These are phyloP conservation scores for Saccharata proteae DNA, from an alignment of 2,329 filamentous ascomycete species.

Conservation along the genomic window DNA sequence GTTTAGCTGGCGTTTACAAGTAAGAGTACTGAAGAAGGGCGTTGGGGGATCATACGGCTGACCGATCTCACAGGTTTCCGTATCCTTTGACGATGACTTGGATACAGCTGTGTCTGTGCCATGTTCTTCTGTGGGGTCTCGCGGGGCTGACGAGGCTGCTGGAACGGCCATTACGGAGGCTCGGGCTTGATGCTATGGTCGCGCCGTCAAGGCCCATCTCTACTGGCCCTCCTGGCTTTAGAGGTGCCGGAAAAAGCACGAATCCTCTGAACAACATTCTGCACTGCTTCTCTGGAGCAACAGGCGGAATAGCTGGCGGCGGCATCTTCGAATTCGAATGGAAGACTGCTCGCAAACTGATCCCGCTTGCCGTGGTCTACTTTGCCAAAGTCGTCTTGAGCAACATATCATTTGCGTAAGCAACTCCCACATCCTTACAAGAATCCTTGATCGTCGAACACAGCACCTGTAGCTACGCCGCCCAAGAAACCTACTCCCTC, in stretches of 20 bases:
- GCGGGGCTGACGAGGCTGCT: slow-evolving; percentile 37
- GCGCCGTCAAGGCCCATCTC: slow-evolving; percentile 28
- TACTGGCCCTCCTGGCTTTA: slow-evolving; percentile 17
- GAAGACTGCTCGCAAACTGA: slow-evolving; percentile 33
- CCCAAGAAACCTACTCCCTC: slow-evolving; percentile 40
- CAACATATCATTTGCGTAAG: slow-evolving; percentile 42
- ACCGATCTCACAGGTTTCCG: slow-evolving; percentile 32
- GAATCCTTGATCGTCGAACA: too few species aligned
- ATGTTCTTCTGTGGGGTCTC: slow-evolving; percentile 34
- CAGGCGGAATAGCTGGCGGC: slow-evolving; percentile 40
- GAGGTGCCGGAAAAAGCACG: slow-evolving; percentile 9
- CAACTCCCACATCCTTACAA: slow-evolving; percentile 5
- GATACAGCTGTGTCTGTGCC: slow-evolving; percentile 38
- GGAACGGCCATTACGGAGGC: slow-evolving; percentile 26
- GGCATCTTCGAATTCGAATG: slow-evolving; percentile 42
- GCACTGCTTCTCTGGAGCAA: slow-evolving; percentile 28
- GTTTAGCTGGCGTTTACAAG: slow-evolving; percentile 32
- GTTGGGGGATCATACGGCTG: background rate
- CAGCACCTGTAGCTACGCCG: slow-evolving; percentile 38
- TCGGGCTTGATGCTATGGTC: slow-evolving; percentile 33
- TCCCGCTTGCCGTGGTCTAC: slow-evolving; percentile 39
- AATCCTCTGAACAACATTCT: slow-evolving; percentile 13
- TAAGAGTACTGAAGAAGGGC: slow-evolving; percentile 10
- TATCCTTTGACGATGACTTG: slow-evolving; percentile 41
- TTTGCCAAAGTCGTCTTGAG: slow-evolving; percentile 39